phyloP scores from a whole-genome alignment of 768 basidiomycete species.

The Lentinula raphanica region DNA sequence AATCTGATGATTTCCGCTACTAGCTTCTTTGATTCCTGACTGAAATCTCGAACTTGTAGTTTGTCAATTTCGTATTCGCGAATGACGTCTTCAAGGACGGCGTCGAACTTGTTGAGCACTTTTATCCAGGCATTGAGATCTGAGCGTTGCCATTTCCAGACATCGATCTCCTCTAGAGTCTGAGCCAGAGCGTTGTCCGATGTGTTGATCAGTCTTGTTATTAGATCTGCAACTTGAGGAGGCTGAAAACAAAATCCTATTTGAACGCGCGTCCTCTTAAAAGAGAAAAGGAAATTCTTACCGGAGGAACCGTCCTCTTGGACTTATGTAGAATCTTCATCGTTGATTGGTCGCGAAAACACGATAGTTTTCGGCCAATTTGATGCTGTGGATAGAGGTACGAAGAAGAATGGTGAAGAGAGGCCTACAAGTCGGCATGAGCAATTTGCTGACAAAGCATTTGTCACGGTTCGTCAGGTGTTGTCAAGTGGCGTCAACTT shows the following conservation, averaged over 20 bases:
- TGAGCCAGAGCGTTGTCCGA: conserved; percentile 67
- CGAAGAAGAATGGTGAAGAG: background rate
- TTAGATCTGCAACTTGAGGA: conserved; percentile 76
- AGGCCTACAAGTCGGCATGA: conserved; percentile 7
- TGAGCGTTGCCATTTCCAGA: conserved; percentile 93
- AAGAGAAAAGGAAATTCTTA: conserved; percentile 32
- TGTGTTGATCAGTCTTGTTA: conserved; percentile 61
- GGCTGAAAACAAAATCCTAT: conserved; percentile 41
- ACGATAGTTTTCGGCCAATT: background rate
- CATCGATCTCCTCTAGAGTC: conserved; percentile 62
- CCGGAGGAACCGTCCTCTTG: conserved; percentile 76
- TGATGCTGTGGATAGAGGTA: background rate
- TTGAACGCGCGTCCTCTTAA: conserved; percentile 12
- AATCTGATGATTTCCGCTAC: conserved; percentile 84
- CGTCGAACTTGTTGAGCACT: conserved; percentile 94
- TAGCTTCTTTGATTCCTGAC: conserved; percentile 64
- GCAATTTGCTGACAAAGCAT: background rate
- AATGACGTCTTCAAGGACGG: conserved; percentile 77
- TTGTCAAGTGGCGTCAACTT: background rate
- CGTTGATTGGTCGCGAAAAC: conserved; percentile 22
- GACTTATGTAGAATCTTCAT: conserved; percentile 90
- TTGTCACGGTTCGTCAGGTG: background rate
- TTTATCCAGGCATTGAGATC: conserved; percentile 97
- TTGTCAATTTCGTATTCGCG: conserved; percentile 82
- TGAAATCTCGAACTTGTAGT: conserved; percentile 76